phyloP scores from a whole-genome alignment of 805 yeast genomes.

The Grigorovia yakushimaensis region DNA sequence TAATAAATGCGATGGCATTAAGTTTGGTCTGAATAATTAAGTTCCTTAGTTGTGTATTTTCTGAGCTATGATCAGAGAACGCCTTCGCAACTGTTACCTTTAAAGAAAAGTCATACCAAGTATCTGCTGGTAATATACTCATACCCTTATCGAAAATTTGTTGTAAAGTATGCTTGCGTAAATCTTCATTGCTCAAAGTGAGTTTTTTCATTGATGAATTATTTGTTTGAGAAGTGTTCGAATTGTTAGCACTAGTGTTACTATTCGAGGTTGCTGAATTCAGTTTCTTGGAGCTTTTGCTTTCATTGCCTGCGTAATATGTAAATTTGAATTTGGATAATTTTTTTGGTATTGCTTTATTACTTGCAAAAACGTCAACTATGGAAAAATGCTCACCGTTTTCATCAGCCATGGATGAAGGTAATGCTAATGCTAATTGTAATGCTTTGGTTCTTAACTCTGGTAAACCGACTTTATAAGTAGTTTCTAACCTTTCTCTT shows the following conservation, averaged over 20 bases:
- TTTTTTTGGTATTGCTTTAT: constrained; percentile 39
- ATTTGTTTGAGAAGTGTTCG: not conserved
- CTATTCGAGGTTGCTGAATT: not conserved
- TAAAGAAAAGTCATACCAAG: constrained; percentile 53
- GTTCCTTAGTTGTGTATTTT: constrained; percentile 45
- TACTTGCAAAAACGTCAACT: constrained; percentile 37
- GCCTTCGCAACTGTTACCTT: constrained; percentile 62
- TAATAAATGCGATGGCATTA: constrained; percentile 53
- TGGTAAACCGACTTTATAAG: constrained; percentile 17
- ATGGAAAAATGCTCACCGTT: constrained; percentile 35
- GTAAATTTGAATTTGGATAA: constrained; percentile 50
- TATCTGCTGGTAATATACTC: constrained; percentile 48
- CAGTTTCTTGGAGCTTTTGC: constrained; percentile 9
- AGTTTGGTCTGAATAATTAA: constrained; percentile 56
- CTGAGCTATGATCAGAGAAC: constrained; percentile 47
- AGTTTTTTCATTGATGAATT: constrained; percentile 36
- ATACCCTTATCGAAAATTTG: constrained; percentile 57
- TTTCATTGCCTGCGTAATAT: constrained; percentile 31
- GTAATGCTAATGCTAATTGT: constrained; percentile 45
- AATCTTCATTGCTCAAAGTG: constrained; percentile 43
- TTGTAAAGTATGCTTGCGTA: constrained; percentile 44
- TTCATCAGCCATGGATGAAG: constrained; percentile 36
- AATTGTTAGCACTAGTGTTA: constrained; percentile 6
- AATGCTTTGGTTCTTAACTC: constrained; percentile 38
- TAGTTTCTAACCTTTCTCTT: constrained; percentile 22